Base-by-base conservation (phyloP, 345 rosid genomes). In the Cardamine occulta region DNA sequence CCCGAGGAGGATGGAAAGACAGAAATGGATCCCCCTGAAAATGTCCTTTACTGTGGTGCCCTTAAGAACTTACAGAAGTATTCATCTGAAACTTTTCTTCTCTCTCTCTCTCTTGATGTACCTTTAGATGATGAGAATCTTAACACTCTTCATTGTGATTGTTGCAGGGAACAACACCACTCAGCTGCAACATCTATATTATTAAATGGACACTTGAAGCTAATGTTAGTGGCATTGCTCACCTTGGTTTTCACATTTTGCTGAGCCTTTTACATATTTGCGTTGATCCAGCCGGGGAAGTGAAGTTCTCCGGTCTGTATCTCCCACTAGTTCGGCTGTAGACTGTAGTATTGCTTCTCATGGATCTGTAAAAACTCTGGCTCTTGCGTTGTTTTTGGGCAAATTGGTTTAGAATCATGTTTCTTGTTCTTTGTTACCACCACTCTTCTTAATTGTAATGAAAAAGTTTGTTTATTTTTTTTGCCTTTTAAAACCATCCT, bases 1-100 rank as follows among this genome's bases (percentile, higher is more conserved):
- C 96, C 97, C 0, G 93, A 90, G 73, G 96, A 90, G 75, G 89
- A 85, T 68, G 96, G 97, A 1, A 76, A 85, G 6, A 92, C 99
- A 2, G 99, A 95, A 81, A 70, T 83, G 85, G 84, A 37, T 6
- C 83, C 88, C 0, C 99, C 99, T 2, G 79, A 47, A 12, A 95
- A 95, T 85, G 93, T 87, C 70, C 34, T 86, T 24, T 95, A 85
- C 57, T 92, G 99, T 67, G 99, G 99, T 51, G 88, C 91, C 34
- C 97, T 95, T 49, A 8, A 62, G 53, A 31, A 31, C 79, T 57
- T 82, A 82, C 91, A 90, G 68, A 80, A 84, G 98, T 93, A 89
- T 62, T 63, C 14, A 42, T 31, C 65, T 54, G 18, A 54, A 49
- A 34, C 58, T 64, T 23, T n/a, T 63, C 37, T 51, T 19, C 26